These are phyloP conservation scores for Fonsecaea monophora DNA, from an alignment of 2,329 filamentous ascomycete genomes.

Conservation along the genomic window DNA sequence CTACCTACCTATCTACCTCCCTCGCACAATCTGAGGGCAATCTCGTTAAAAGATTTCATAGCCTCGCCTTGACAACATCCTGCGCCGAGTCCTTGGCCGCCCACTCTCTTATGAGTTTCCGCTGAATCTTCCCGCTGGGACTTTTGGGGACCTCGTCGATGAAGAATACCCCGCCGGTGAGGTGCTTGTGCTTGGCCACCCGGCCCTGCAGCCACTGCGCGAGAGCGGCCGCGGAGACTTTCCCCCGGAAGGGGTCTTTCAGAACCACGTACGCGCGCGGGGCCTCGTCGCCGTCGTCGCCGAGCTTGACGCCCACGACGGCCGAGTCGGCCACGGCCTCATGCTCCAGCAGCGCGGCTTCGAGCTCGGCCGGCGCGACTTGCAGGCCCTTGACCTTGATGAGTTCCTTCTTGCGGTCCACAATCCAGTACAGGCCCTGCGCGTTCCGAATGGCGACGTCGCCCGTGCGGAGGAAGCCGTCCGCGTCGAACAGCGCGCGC, in stretches of 20 bases:
- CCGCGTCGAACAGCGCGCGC: constrained; percentile 67
- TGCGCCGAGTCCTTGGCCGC: not conserved
- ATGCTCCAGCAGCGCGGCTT: constrained; percentile 59
- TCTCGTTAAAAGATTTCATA: not conserved
- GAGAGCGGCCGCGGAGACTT: constrained; percentile 42
- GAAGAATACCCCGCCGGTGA: constrained; percentile 56
- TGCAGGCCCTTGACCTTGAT: constrained; percentile 67
- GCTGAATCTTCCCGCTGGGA: constrained; percentile 54
- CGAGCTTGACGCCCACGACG: constrained; percentile 56
- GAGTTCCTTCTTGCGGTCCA: constrained; percentile 54
- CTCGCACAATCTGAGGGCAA: too few relatives aligned
- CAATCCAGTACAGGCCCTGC: constrained; percentile 65
- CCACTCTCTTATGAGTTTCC: constrained; percentile 40
- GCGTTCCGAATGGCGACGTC: constrained; percentile 75
- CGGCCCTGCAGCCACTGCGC: constrained; percentile 50
- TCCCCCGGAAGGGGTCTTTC: constrained; percentile 46
- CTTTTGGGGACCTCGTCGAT: constrained; percentile 56
- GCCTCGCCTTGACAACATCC: not conserved
- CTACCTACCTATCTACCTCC: too few relatives aligned
- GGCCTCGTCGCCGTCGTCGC: constrained; percentile 11
- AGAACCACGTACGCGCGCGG: constrained; percentile 42
- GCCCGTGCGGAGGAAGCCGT: constrained; percentile 81
- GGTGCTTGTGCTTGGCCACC: constrained; percentile 54
- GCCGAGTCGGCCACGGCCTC: constrained; percentile 62
- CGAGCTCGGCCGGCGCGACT: constrained; percentile 66